phyloP scores from a whole-genome alignment of 1,284 basidiomycete genomes.

The Rhodotorula sp. region DNA sequence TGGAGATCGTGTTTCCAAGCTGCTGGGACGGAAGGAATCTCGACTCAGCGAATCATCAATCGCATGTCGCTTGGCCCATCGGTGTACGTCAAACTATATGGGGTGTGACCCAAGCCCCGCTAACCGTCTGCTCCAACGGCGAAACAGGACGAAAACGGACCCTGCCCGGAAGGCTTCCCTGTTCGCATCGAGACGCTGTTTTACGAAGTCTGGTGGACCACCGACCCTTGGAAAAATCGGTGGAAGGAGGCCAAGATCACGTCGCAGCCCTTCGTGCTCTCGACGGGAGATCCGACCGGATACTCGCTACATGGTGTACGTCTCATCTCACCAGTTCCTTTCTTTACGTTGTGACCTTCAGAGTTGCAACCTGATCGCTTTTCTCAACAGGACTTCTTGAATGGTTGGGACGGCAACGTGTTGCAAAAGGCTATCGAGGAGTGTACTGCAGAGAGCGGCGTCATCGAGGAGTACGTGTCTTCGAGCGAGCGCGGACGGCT shows the following conservation, averaged over 20 bases:
- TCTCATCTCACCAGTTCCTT: too few relatives aligned
- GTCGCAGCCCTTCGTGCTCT: slow-evolving; percentile 28
- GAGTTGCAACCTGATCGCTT: neutral
- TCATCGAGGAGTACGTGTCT: slow-evolving; percentile 19
- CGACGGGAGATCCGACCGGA: slow-evolving; percentile 17
- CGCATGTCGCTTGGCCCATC: slow-evolving; percentile 35
- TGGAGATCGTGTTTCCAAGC: slow-evolving; percentile 39
- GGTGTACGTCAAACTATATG: too few relatives aligned
- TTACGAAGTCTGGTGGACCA: slow-evolving; percentile 17
- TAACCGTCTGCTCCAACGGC: neutral
- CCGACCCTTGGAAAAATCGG: slow-evolving; percentile 16
- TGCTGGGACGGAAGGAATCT: slow-evolving; percentile 55
- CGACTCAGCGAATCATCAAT: slow-evolving; percentile 51
- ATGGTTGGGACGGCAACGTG: slow-evolving; percentile 24
- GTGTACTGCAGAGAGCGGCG: slow-evolving; percentile 23
- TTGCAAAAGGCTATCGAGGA: slow-evolving; percentile 23
- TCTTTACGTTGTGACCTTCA: too few relatives aligned
- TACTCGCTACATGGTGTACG: slow-evolving; percentile 2
- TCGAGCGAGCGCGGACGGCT: neutral
- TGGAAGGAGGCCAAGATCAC: slow-evolving; percentile 22
- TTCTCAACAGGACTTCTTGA: slow-evolving; percentile 9
- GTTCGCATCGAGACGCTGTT: slow-evolving; percentile 14
- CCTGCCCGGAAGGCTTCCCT: slow-evolving; percentile 9
- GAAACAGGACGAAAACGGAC: slow-evolving; percentile 7
- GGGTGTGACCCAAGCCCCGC: too few relatives aligned